phyloP scores from a whole-genome alignment of 768 basidiomycete species.

The Lactarius trivialis region DNA sequence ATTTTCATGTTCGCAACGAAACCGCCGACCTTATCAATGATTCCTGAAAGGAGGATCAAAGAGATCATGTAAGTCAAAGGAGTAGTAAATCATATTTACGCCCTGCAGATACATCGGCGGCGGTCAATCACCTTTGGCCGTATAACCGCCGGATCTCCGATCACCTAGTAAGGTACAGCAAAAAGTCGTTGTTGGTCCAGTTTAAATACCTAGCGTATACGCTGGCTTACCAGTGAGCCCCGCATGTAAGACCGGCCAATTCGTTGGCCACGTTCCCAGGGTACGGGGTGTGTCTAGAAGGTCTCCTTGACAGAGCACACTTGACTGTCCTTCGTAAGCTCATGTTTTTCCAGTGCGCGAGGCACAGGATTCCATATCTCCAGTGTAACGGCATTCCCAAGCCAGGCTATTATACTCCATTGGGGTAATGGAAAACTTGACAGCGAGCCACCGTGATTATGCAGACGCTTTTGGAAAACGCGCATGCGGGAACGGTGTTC shows the following conservation, averaged over 20 bases:
- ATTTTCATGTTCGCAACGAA: background rate
- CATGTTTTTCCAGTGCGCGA: background rate
- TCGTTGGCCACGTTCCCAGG: background rate
- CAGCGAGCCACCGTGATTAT: background rate
- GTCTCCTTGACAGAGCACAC: background rate
- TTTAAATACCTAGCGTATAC: background rate
- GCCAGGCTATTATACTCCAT: background rate
- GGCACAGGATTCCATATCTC: background rate
- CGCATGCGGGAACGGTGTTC: background rate
- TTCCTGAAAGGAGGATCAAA: background rate
- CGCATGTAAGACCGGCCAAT: background rate
- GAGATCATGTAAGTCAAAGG: background rate
- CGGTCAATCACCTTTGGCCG: conserved; percentile 2
- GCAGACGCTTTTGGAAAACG: background rate
- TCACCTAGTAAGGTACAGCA: background rate
- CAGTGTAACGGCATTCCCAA: background rate
- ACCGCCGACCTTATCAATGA: conserved; percentile 3
- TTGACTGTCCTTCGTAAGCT: too few species aligned
- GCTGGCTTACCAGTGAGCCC: background rate
- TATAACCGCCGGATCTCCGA: background rate
- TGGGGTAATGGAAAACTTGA: background rate
- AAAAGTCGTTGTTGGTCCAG: background rate
- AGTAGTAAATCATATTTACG: background rate
- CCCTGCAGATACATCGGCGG: background rate
- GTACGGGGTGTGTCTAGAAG: background rate